A percentile compares a stretch with the other conserved stretches of the same genome.
These are phyloP conservation scores for Scedosporium minutisporum DNA, from an alignment of 2,329 filamentous ascomycete species.

Conservation along the genomic window DNA sequence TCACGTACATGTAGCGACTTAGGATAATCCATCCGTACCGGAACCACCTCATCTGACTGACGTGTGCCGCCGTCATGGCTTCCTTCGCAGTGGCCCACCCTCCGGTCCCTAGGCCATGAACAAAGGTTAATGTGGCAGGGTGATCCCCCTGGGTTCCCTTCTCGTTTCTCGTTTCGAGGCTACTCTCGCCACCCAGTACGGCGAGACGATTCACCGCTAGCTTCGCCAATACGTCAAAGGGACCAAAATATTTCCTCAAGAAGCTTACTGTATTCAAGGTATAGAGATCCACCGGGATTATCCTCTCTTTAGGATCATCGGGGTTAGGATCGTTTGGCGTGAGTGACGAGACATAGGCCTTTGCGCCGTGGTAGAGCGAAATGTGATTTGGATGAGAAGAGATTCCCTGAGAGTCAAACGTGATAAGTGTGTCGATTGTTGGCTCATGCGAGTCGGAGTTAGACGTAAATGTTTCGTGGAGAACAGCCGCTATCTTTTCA, in stretches of 20 bases:
- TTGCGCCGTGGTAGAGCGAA: conserved; percentile 74
- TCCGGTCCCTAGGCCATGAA: conserved; percentile 50
- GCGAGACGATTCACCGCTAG: conserved; percentile 45
- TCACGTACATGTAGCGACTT: conserved; percentile 91
- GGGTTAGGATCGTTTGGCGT: conserved; percentile 49
- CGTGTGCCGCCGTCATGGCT: conserved; percentile 84
- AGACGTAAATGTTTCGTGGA: conserved; percentile 67
- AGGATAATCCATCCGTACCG: conserved; percentile 89
- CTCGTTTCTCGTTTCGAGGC: conserved; percentile 6
- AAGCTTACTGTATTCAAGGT: conserved; percentile 67
- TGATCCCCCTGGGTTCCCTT: conserved; percentile 33
- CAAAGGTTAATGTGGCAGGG: conserved; percentile 59
- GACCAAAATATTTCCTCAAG: conserved; percentile 68
- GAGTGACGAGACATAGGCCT: conserved; percentile 59
- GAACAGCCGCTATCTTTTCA: conserved; percentile 56
- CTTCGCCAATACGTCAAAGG: conserved; percentile 66
- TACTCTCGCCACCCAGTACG: conserved; percentile 8
- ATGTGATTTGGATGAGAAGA: conserved; percentile 91
- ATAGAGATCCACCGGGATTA: conserved; percentile 67
- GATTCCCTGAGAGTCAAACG: conserved; percentile 76
- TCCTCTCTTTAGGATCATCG: conserved; percentile 37
- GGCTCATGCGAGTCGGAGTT: conserved; percentile 36
- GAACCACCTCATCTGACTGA: conserved; percentile 98
- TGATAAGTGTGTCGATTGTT: conserved; percentile 73
- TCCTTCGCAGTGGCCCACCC: conserved; percentile 52